Evolutionary conservation across 2,329 filamentous ascomycete species (phyloP).

Genomic region (Xylariaceae sp.): DNA sequence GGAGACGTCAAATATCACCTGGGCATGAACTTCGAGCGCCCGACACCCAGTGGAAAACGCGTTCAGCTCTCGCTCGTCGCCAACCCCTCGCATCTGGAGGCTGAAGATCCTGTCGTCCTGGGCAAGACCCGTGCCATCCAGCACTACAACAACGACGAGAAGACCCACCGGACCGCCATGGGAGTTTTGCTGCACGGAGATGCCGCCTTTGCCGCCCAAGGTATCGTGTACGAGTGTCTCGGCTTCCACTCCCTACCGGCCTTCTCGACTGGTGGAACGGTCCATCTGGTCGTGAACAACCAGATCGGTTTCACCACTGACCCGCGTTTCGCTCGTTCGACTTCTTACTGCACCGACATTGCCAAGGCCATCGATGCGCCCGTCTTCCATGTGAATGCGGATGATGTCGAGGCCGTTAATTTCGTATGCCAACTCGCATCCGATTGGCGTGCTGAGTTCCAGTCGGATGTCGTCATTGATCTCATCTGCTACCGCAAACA

Average conservation of each 20-base stretch:
- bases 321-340: constrained; percentile 92
- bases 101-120: constrained; percentile 94
- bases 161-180: constrained; percentile 84
- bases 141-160: constrained; percentile 98
- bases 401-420: constrained; percentile 97
- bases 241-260: constrained; percentile 93
- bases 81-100: constrained; percentile 96
- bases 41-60: constrained; percentile 95
- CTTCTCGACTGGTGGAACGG: constrained; percentile 94
- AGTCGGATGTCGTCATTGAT: constrained; percentile 96
- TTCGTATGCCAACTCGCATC: constrained; percentile 95
- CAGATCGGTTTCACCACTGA: constrained; percentile 99
- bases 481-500: constrained; percentile 98
- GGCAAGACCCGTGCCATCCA: constrained; percentile 97
- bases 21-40: constrained; percentile 99
- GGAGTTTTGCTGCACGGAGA: constrained; percentile 93
- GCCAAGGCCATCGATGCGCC: constrained; percentile 98
- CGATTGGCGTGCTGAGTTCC: constrained; percentile 98
- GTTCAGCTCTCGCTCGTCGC: constrained; percentile 98
- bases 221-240: constrained; percentile 96
- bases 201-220: constrained; percentile 92
- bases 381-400: constrained; percentile 98
- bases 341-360: constrained; percentile 97
- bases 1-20: constrained; percentile 99
- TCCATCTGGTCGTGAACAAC: constrained; percentile 98